Conservation (phyloP, 2,329 filamentous ascomycete genomes). For the Penicillium sp. region DNA sequence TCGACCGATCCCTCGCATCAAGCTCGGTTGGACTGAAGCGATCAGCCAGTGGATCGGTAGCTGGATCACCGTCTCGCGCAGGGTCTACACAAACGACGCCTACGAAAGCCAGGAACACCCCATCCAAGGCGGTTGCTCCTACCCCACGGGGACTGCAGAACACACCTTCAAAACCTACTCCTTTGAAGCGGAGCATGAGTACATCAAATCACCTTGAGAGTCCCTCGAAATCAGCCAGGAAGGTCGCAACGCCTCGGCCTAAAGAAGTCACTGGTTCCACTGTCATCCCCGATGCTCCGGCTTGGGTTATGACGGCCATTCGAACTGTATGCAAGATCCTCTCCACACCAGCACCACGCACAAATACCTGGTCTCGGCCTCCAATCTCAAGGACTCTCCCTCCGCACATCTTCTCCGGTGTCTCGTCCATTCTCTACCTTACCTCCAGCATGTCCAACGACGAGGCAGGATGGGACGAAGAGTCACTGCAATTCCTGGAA, state of each 20-base stretch:
- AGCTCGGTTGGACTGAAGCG: constrained; percentile 38
- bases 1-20: constrained; percentile 67
- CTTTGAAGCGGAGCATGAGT: constrained; percentile 39
- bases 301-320: constrained; percentile 71
- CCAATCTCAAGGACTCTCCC: constrained; percentile 54
- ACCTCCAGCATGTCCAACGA: constrained; percentile 46
- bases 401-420: constrained; percentile 73
- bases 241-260: constrained; percentile 11
- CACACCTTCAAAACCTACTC: constrained; percentile 50
- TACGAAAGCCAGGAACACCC: constrained; percentile 28
- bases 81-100: constrained; percentile 43
- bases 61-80: constrained; percentile 30
- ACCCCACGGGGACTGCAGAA: constrained; percentile 35
- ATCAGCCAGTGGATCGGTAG: constrained; percentile 35
- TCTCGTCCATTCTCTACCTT: constrained; percentile 60
- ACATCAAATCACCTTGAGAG: constrained; percentile 19
- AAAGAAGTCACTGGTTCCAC: constrained; percentile 28
- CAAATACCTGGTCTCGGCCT: constrained; percentile 38
- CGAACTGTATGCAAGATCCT: constrained; percentile 66
- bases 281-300: constrained; percentile 48
- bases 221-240: constrained; percentile 24
- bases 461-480: constrained; percentile 49
- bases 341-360: constrained; percentile 50
- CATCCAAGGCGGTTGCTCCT: constrained; percentile 28
- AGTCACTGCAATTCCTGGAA: constrained; percentile 36